Evolutionary conservation across 2,329 filamentous ascomycete species (phyloP), one percentile per base, ranked within the genome.

Genomic region (Coniochaeta sp.): DNA sequence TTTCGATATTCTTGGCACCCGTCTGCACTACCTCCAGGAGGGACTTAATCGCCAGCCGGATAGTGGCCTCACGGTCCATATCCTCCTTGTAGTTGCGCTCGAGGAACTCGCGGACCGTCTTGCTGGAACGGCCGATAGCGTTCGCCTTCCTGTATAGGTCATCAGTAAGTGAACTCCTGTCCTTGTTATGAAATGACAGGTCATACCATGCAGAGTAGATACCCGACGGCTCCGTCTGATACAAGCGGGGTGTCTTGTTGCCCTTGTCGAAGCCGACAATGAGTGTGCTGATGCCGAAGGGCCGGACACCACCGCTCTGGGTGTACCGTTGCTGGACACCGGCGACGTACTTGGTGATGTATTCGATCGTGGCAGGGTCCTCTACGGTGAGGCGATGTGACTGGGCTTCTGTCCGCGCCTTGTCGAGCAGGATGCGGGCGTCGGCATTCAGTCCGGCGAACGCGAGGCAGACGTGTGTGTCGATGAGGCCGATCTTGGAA

Each of bases 1-100:
- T 98, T 80, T 99, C 95, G 71, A 99, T 99, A 78, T 99, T 99
- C 87, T 99, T 99, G 59, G 95, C 95, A 64, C 95, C 95, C 2
- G 95, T 99, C 79, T 99, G 95, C 64, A 99, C 95, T 59, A 99
- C 95, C 77, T 99, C 95, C 63, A 99, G 81, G 65, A 99, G 84
- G 43, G 95, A 99, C 82, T 99, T 99, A 81, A 99, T 96, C 8
- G 95, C 95, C 68, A 99, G 82, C 73, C 96, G 92, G 74, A 99
- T 96, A 47, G 96, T 98, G 69, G 91, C 89, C 78, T 97, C 92
- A 65, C 93, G 87, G 74, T 97, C 90, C 93, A 99, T 96, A 64
- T 91, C 90, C 70, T 96, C 91, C 82, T 96, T 96, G 84, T 99
- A 96, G 80, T 99, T 97, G 73, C 96, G 89, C 79, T 99, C 95